phyloP scores from a whole-genome alignment of 2,329 filamentous ascomycete genomes.

The Diplocarpon rosae region DNA sequence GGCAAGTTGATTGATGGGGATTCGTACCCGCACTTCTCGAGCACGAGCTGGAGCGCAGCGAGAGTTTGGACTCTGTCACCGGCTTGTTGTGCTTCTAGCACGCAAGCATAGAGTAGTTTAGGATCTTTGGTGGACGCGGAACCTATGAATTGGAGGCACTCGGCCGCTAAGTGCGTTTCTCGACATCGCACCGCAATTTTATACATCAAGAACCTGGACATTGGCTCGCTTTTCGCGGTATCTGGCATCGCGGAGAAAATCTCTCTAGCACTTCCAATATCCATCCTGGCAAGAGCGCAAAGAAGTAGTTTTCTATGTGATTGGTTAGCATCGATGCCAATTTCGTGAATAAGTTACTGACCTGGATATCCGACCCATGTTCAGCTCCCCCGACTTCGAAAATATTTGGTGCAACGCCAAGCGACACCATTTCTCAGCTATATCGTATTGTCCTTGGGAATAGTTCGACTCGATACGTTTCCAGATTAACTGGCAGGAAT shows the following conservation, averaged over 20 bases:
- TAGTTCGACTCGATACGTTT: slow-evolving; percentile 57
- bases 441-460: slow-evolving; percentile 38
- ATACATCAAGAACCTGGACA: slow-evolving; percentile 66
- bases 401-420: slow-evolving; percentile 60
- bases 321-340: not conserved
- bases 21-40: slow-evolving; percentile 42
- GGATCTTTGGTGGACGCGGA: slow-evolving; percentile 40
- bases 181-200: slow-evolving; percentile 53
- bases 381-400: slow-evolving; percentile 49
- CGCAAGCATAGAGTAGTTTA: slow-evolving; percentile 67
- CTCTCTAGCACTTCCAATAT: slow-evolving; percentile 42
- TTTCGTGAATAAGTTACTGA: slow-evolving; percentile 21
- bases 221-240: slow-evolving; percentile 44
- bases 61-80: slow-evolving; percentile 52
- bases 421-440: slow-evolving; percentile 59
- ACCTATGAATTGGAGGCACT: slow-evolving; percentile 52
- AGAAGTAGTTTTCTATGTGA: slow-evolving; percentile 56
- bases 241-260: slow-evolving; percentile 50
- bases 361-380: slow-evolving; percentile 59
- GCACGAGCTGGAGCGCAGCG: slow-evolving; percentile 45
- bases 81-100: slow-evolving; percentile 60
- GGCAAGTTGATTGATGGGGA: slow-evolving; percentile 45
- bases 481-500: slow-evolving; percentile 58
- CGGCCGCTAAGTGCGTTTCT: slow-evolving; percentile 46
- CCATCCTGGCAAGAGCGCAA: slow-evolving; percentile 51